These are phyloP conservation scores for Capsicum chinense DNA, from an alignment of 257 asterid species.

Conservation along the genomic window DNA sequence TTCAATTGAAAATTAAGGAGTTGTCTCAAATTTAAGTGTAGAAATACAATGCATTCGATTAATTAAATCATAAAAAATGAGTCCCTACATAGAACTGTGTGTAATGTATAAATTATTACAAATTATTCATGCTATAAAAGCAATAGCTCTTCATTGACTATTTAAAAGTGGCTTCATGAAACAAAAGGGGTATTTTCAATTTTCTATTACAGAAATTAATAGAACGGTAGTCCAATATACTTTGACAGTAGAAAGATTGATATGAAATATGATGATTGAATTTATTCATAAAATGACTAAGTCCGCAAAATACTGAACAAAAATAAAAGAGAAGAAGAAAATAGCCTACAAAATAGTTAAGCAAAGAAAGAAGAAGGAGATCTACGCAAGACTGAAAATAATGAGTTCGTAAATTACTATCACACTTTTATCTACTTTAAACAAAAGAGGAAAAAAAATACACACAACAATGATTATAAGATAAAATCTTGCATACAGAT, in stretches of 20 bases:
- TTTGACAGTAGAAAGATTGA: not conserved
- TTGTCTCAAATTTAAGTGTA: slow-evolving; percentile 10
- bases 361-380: too few relatives aligned
- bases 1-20: not conserved
- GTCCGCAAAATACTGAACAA: too few relatives aligned
- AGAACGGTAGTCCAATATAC: not conserved
- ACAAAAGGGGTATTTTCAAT: not conserved
- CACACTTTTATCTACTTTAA: too few relatives aligned
- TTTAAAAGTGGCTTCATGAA: not conserved
- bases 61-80: not conserved
- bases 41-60: not conserved
- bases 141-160: slow-evolving; percentile 5
- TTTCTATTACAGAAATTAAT: not conserved
- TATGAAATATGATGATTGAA: not conserved
- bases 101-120: not conserved
- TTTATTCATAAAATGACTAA: too few relatives aligned
- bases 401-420: too few relatives aligned
- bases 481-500: too few relatives aligned
- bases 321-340: too few relatives aligned
- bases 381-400: too few relatives aligned
- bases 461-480: too few relatives aligned
- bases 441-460: too few relatives aligned
- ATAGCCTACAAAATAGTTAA: too few relatives aligned
- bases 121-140: not conserved
- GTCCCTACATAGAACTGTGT: not conserved